Evolutionary conservation across 2,329 filamentous ascomycete genomes (phyloP).

Genomic region (Bipolaris sorokiniana): DNA sequence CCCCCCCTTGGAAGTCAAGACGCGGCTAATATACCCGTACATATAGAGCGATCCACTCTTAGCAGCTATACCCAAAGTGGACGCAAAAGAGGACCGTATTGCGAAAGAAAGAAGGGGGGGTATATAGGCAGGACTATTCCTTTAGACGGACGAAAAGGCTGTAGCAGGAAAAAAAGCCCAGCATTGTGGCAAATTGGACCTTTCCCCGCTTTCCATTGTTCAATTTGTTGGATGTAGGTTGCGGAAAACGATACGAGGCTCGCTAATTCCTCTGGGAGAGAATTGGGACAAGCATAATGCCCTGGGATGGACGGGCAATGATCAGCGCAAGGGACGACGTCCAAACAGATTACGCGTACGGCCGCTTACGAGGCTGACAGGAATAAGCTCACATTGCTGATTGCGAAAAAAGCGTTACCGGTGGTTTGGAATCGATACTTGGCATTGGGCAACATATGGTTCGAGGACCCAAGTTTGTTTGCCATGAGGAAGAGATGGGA

Average conservation of each 20-base stretch:
- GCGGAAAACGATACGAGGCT: too few relatives aligned
- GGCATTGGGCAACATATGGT: not conserved
- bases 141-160: too few relatives aligned
- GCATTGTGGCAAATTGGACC: too few relatives aligned
- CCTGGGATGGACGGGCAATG: conserved; percentile 2
- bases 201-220: too few relatives aligned
- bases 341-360: not conserved
- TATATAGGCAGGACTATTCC: not conserved
- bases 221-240: too few relatives aligned
- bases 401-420: not conserved
- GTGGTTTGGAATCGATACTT: not conserved
- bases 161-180: too few relatives aligned
- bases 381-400: not conserved
- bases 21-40: not conserved
- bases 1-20: not conserved
- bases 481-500: not conserved
- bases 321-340: conserved; percentile 3
- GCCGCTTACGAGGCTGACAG: not conserved
- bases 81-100: not conserved
- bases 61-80: not conserved
- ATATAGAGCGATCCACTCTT: not conserved
- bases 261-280: too few relatives aligned
- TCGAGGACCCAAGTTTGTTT: not conserved
- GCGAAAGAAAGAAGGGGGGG: not conserved
- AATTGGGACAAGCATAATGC: too few relatives aligned